These are phyloP conservation scores for Annona cherimola DNA, from an alignment of 164 flowering plant species.

Conservation along the genomic window DNA sequence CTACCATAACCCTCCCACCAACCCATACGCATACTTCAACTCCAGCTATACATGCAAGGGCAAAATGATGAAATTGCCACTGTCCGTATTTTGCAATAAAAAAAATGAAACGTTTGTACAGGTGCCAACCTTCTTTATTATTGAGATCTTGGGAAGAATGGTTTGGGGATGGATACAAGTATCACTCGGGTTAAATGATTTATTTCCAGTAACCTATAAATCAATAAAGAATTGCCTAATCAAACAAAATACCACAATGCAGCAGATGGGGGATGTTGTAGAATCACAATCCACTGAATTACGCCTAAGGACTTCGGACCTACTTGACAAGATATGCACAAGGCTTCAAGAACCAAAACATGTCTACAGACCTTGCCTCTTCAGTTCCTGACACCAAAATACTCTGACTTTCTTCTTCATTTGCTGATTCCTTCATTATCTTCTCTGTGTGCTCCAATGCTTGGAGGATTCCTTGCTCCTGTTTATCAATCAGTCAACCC, in stretches of 20 bases:
- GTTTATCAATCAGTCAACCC: background rate
- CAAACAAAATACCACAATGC: background rate
- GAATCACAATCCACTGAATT: background rate
- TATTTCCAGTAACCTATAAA: slow-evolving; percentile 1
- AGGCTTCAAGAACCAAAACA: slow-evolving; percentile 76
- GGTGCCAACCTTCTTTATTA: too few species aligned
- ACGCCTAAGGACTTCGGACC: background rate
- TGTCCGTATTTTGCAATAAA: too few species aligned
- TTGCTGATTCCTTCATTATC: slow-evolving; percentile 5
- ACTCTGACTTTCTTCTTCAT: slow-evolving; percentile 10
- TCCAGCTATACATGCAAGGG: too few species aligned
- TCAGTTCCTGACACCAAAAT: slow-evolving; percentile 11
- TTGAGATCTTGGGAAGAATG: background rate
- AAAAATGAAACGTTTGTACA: too few species aligned
- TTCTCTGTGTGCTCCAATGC: slow-evolving; percentile 30
- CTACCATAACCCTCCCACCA: too few species aligned
- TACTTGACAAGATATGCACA: slow-evolving; percentile 42
- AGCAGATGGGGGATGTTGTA: background rate
- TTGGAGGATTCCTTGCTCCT: slow-evolving; percentile 49
- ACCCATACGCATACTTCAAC: too few species aligned
- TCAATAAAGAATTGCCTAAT: background rate
- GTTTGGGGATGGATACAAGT: background rate
- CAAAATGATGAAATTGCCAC: too few species aligned
- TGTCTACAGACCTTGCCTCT: slow-evolving; percentile 38
- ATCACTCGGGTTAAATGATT: background rate